Evolutionary conservation across 2,329 filamentous ascomycete species (phyloP), one percentile per base, ranked within the genome.

Genomic region (Talaromyces piceae): DNA sequence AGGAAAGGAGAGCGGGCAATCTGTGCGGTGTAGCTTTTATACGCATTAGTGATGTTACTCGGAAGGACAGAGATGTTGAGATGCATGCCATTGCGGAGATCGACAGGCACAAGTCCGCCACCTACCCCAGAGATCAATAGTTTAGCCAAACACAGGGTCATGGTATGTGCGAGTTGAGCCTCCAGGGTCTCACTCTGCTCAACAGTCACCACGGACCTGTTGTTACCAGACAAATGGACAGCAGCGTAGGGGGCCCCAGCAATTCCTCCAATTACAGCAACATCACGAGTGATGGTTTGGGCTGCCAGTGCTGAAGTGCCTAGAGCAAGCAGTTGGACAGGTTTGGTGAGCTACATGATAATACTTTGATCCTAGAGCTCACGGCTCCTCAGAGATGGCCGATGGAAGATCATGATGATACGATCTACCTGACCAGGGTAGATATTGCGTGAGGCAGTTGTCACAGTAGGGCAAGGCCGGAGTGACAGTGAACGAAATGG

Each of bases 241-340:
- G 64, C 64, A 4, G 63, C 59, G 44, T 64, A 67, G 1, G 61
- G 63, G 9, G 62, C 65, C 0, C 60, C 54, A 1, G 60, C 55
- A 8, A 63, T 63, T 28, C 63, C 63, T 25, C 64, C 65, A 22
- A 68, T 58, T 28, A 66, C 60, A 16, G 51, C 54, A 5, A 67
- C 56, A 53, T 67, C 62, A 5, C 46, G 41, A n/a, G 41, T 52
- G 23, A 57, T 57, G 25, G 54, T 45, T n/a, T n/a, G 7, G 23
- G 18, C 2, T 43, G 39, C 39, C 11, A 43, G 20, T 1, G 22
- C 39, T 3, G 22, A 25, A 16, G 23, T 13, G 23, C 20, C 39
- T 4, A 43, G 11, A 22, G 22, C 1, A 7, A 43, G 39, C 39
- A 43, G 22, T 16, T 22, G 39, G 13, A 25, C 23, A 12, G 25